Percentiles rank a stretch among this genome's conserved stretches.
phyloP scores from a whole-genome alignment of 2,329 filamentous ascomycete species.

The Verticillium nonalfalfae region DNA sequence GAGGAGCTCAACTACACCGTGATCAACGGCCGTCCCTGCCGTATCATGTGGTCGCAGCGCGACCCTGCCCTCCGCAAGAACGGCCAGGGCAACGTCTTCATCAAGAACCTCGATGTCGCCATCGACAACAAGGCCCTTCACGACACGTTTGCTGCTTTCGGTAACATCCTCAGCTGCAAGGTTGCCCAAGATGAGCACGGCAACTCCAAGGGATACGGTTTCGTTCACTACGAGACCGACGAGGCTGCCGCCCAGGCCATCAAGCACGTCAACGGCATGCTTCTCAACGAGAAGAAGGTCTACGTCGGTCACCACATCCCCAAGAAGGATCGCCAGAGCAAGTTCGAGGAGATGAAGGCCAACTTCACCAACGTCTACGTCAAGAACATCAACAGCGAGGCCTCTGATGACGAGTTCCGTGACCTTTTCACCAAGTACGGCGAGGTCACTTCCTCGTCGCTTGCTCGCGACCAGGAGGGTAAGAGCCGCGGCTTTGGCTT shows the following conservation, averaged over 20 bases:
- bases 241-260: conserved; percentile 95
- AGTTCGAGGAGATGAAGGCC: conserved; percentile 99
- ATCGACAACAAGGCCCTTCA: conserved; percentile 99
- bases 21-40: conserved; percentile 98
- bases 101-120: conserved; percentile 98
- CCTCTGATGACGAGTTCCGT: conserved; percentile 90
- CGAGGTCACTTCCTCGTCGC: conserved; percentile 90
- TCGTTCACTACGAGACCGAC: conserved; percentile 99
- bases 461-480: conserved; percentile 82
- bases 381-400: conserved; percentile 89
- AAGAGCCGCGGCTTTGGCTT: conserved; percentile 96
- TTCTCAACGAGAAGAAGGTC: conserved; percentile 99
- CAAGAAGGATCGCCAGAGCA: conserved; percentile 99
- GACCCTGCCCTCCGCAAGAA: conserved; percentile 99
- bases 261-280: conserved; percentile 99
- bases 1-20: conserved; percentile 99
- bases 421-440: conserved; percentile 87
- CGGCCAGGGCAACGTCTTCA: conserved; percentile 98
- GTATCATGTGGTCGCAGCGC: conserved; percentile 99
- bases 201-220: conserved; percentile 97
- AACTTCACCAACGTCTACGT: conserved; percentile 99
- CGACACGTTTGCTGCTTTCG: conserved; percentile 97
- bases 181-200: conserved; percentile 96
- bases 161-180: conserved; percentile 99
- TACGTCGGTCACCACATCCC: conserved; percentile 99